Conservation (phyloP, 1,139 yeast species). For the Lodderomyces pseudojiufengensis region DNA sequence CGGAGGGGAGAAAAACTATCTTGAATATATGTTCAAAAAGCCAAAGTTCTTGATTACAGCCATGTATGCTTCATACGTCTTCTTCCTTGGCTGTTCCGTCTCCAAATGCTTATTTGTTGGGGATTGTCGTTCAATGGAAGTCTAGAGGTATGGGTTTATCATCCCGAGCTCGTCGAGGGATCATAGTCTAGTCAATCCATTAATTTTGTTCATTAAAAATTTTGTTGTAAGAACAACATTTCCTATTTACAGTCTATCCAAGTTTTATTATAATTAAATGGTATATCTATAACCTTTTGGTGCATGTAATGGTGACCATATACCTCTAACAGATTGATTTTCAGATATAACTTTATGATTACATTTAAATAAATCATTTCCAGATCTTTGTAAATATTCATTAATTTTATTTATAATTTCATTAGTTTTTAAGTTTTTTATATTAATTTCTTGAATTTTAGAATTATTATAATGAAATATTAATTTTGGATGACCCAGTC, state of each 20-base stretch:
- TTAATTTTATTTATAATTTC: conserved; percentile 58
- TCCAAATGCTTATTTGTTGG: no score
- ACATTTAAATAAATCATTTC: conserved; percentile 39
- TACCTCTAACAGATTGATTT: conserved; percentile 87
- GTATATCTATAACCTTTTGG: conserved; percentile 65
- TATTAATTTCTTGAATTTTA: conserved; percentile 37
- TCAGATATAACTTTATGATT: conserved; percentile 72
- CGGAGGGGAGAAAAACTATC: conserved; percentile 85
- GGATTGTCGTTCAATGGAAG: conserved; percentile 75
- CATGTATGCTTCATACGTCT: conserved; percentile 72
- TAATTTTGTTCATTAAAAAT: no score
- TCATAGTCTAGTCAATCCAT: no score
- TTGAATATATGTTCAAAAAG: conserved; percentile 65
- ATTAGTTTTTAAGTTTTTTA: conserved; percentile 56
- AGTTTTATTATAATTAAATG: conserved; percentile 50
- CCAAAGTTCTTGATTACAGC: conserved; percentile 71
- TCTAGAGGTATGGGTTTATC: conserved; percentile 73
- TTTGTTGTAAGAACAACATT: no score
- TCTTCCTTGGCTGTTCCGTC: conserved; percentile 80
- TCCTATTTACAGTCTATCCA: no score
- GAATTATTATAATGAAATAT: conserved; percentile 56
- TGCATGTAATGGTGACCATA: conserved; percentile 95
- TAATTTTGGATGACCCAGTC: conserved; percentile 79
- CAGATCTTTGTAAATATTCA: conserved; percentile 44
- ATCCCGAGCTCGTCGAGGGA: no score